Conservation (phyloP, 306 rosid genomes). For the Ochetophila trinervis region DNA sequence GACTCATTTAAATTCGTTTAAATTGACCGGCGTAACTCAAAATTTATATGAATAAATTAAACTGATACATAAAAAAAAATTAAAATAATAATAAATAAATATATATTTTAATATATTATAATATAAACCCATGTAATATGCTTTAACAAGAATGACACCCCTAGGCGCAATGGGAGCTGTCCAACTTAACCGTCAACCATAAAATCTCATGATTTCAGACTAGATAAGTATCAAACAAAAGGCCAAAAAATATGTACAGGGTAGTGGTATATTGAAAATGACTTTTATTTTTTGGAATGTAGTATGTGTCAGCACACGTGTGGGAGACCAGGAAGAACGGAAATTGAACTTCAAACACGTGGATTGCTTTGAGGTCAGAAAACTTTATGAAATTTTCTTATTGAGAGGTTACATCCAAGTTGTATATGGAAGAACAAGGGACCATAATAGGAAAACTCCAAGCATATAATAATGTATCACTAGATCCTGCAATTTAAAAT, state of each 20-base stretch:
- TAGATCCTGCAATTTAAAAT: not conserved
- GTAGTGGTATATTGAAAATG: constrained; percentile 1
- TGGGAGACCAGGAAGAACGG: not conserved
- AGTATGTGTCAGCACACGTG: constrained; percentile 3
- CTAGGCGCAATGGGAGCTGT: too few species aligned
- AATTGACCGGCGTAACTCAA: too few species aligned
- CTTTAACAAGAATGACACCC: too few species aligned
- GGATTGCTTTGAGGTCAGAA: not conserved
- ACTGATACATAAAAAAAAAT: too few species aligned
- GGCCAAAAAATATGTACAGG: not conserved
- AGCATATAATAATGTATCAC: not conserved
- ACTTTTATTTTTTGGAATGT: not conserved
- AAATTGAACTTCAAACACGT: constrained; percentile 2
- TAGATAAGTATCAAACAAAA: not conserved
- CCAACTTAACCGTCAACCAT: too few species aligned
- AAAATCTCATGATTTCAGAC: too few species aligned
- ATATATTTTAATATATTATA: too few species aligned
- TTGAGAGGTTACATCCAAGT: not conserved
- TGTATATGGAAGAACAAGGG: not conserved
- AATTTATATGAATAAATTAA: too few species aligned
- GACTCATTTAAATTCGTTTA: too few species aligned
- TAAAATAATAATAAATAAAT: too few species aligned
- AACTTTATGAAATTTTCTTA: not conserved
- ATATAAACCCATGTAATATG: too few species aligned
- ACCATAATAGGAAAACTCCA: not conserved